Evolutionary conservation across 2,329 filamentous ascomycete genomes (phyloP), one percentile per base, ranked within the genome.

Genomic region (Aspergillus transmontanensis): DNA sequence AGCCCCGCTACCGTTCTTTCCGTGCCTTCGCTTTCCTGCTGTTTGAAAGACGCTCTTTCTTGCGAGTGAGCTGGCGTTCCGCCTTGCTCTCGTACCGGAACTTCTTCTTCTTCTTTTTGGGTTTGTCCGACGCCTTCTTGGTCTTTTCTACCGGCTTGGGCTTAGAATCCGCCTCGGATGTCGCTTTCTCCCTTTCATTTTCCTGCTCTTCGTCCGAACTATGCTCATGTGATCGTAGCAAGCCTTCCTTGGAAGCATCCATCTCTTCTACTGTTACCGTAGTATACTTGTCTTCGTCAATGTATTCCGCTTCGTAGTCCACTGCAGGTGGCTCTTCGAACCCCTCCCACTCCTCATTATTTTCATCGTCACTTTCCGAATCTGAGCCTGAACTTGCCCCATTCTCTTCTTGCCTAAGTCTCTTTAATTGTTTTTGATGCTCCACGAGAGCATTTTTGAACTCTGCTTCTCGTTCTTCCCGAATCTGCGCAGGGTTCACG

Each of bases 231-330:
- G 83, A 82, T 70, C 86, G 89, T 62, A 87, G 84, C 55, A 96
- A 80, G 0, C 92, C 92, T 60, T 93, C 88, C 68, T 87, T 87
- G 14, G 90, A 89, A 19, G 96, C 86, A 66, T 90, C 90, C 69
- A 99, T 93, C 12, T 91, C 90, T 76, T 97, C 94, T 1, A 99
- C 89, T 0, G 92, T 97, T 30, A 99, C 95, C 0, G 93, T 97
- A 0, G 95, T 98, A 76, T 93, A 97, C 75, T 91, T 91, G 77
- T 97, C 94, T 76, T 98, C 95, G 77, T 99, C 95, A 68, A 97
- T 87, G 79, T 97, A 99, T 77, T 98, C 93, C 69, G 94, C 93
- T 76, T 97, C 91, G 69, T 92, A 89, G 74, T 96, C 89, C 51
- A 95, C 78, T 7, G 80, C 80, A 26, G 87, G 84, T 45, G 77